These are phyloP conservation scores for Geotrichum australiense DNA, from an alignment of 1,139 yeast species.

Conservation along the genomic window DNA sequence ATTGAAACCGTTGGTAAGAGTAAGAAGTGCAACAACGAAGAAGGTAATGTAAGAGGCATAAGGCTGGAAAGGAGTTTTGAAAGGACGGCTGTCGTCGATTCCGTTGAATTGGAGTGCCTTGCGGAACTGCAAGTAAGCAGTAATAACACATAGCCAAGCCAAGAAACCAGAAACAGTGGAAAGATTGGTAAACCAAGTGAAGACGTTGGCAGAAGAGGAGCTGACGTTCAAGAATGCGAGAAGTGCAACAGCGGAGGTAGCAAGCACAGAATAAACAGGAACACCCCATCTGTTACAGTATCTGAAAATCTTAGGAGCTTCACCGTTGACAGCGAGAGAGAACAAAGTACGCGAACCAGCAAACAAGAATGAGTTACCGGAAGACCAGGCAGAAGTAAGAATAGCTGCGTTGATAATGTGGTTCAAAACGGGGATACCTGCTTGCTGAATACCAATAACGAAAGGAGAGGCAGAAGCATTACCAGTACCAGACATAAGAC, in stretches of 20 bases:
- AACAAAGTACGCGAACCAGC: slow-evolving; percentile 39
- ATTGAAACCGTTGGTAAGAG: slow-evolving; percentile 63
- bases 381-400: slow-evolving; percentile 51
- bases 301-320: slow-evolving; percentile 43
- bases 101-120: slow-evolving; percentile 38
- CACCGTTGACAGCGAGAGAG: slow-evolving; percentile 41
- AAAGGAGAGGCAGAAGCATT: slow-evolving; percentile 59
- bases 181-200: slow-evolving; percentile 39
- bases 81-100: slow-evolving; percentile 34
- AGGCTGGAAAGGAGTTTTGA: slow-evolving; percentile 42
- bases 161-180: slow-evolving; percentile 43
- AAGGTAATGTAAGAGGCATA: slow-evolving; percentile 42
- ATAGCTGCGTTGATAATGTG: slow-evolving; percentile 63
- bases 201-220: slow-evolving; percentile 41
- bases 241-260: slow-evolving; percentile 32
- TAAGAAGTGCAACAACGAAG: slow-evolving; percentile 41
- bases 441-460: slow-evolving; percentile 52
- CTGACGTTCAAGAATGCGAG: slow-evolving; percentile 42
- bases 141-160: slow-evolving; percentile 40
- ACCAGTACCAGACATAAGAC: slow-evolving; percentile 38
- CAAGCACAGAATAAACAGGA: slow-evolving; percentile 36
- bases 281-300: slow-evolving; percentile 40
- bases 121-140: slow-evolving; percentile 49
- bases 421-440: slow-evolving; percentile 50
- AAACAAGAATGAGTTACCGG: slow-evolving; percentile 37